A percentile compares a stretch with the other conserved stretches of the same genome.
Evolutionary conservation across 1,284 basidiomycete genomes (phyloP).

Genomic region (Pseudozyma pruni): DNA sequence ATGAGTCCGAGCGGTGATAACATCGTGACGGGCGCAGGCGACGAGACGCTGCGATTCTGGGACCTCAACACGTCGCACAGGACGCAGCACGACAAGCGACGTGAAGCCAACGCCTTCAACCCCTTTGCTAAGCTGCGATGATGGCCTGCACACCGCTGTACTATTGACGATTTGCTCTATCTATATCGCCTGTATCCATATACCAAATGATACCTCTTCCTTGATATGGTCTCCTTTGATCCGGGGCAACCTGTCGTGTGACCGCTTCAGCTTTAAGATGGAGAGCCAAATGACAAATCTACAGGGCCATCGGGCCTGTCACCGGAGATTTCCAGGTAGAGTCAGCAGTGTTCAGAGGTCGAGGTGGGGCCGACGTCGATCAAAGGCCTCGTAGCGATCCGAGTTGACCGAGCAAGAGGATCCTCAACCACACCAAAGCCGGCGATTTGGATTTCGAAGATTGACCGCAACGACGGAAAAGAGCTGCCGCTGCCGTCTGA

Average conservation of each 20-base stretch:
- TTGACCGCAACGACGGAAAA: too few relatives aligned
- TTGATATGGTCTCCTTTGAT: neutral
- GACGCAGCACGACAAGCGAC: conserved; percentile 43
- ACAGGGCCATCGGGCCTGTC: too few relatives aligned
- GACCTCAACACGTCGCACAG: conserved; percentile 62
- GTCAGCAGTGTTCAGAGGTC: too few relatives aligned
- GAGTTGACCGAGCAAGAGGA: too few relatives aligned
- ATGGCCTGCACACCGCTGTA: neutral
- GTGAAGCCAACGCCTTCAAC: conserved; percentile 53
- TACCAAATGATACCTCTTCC: conserved; percentile 22
- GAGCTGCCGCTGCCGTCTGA: too few relatives aligned
- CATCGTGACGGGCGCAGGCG: conserved; percentile 96
- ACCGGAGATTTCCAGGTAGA: too few relatives aligned
- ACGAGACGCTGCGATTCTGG: conserved; percentile 96
- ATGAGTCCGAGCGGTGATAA: conserved; percentile 97
- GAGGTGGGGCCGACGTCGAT: too few relatives aligned
- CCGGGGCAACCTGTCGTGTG: neutral
- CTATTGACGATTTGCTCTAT: neutral
- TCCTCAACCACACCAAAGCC: too few relatives aligned
- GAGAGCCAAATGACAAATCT: too few relatives aligned
- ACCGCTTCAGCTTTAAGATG: too few relatives aligned
- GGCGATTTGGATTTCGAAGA: too few relatives aligned
- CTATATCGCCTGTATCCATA: conserved; percentile 3
- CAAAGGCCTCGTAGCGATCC: too few relatives aligned
- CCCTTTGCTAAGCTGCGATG: conserved; percentile 64